Conservation (phyloP, 164 flowering plant species). For the Hamamelis virginiana region DNA sequence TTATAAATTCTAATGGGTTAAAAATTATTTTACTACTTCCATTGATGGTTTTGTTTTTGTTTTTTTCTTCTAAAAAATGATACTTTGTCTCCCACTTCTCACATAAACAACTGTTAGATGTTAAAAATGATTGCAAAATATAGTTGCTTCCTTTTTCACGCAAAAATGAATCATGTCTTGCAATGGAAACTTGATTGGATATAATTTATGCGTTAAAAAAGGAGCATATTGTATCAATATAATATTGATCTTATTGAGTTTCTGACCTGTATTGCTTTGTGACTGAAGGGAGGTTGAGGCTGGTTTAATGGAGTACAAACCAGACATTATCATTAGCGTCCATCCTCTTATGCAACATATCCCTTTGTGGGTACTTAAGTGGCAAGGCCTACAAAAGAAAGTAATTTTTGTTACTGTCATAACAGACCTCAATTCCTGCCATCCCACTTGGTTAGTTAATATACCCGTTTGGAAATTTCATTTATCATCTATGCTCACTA, state of each 20-base stretch:
- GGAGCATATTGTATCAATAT: background rate
- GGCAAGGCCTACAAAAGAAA: conserved; percentile 91
- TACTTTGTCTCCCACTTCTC: too few relatives aligned
- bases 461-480: background rate
- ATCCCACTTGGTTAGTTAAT: conserved; percentile 76
- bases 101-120: too few relatives aligned
- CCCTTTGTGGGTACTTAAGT: conserved; percentile 91
- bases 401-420: conserved; percentile 90
- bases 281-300: conserved; percentile 85
- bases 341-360: conserved; percentile 99
- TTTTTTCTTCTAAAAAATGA: too few relatives aligned
- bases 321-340: conserved; percentile 93
- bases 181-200: background rate
- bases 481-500: background rate
- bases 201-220: background rate
- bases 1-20: too few relatives aligned
- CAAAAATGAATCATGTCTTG: too few relatives aligned
- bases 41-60: too few relatives aligned
- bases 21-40: too few relatives aligned
- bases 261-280: conserved; percentile 14
- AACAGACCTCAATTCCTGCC: conserved; percentile 91
- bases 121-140: too few relatives aligned
- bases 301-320: conserved; percentile 96
- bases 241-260: background rate
- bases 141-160: too few relatives aligned